phyloP scores from a whole-genome alignment of 2,329 filamentous ascomycete genomes.

The Nectriaceae sp. region DNA sequence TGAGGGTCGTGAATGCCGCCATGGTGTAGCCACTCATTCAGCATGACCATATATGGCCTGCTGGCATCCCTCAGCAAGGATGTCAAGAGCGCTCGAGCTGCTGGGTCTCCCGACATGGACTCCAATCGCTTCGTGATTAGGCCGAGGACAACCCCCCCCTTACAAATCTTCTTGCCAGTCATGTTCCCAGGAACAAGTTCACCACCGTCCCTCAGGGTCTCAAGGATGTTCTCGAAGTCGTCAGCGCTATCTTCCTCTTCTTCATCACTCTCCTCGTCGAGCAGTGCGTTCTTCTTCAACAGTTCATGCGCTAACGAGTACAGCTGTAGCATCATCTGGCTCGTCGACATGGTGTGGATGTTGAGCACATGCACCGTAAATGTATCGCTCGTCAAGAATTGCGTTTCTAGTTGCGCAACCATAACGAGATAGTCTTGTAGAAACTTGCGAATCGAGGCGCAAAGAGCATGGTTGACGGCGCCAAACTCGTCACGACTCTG shows the following conservation, averaged over 20 bases:
- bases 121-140: slow-evolving; percentile 83
- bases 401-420: slow-evolving; percentile 90
- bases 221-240: slow-evolving; percentile 90
- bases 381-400: slow-evolving; percentile 82
- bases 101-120: slow-evolving; percentile 90
- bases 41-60: slow-evolving; percentile 94
- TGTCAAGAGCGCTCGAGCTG: slow-evolving; percentile 79
- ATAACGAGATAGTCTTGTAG: slow-evolving; percentile 93
- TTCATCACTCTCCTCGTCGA: slow-evolving; percentile 77
- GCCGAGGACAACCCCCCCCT: slow-evolving; percentile 92
- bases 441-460: slow-evolving; percentile 88
- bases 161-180: slow-evolving; percentile 88
- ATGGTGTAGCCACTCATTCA: slow-evolving; percentile 98
- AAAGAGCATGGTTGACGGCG: slow-evolving; percentile 91
- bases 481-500: slow-evolving; percentile 93
- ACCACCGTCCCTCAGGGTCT: slow-evolving; percentile 83
- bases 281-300: slow-evolving; percentile 80
- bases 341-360: slow-evolving; percentile 85
- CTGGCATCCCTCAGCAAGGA: slow-evolving; percentile 85
- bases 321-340: slow-evolving; percentile 87
- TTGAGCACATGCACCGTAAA: slow-evolving; percentile 95
- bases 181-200: slow-evolving; percentile 78
- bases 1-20: slow-evolving; percentile 94
- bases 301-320: slow-evolving; percentile 88
- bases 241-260: slow-evolving; percentile 74